Percentiles rank a stretch among this genome's conserved stretches.
Conservation (phyloP, 371 early-diverging fungal species). For the Globomyces sp. region DNA sequence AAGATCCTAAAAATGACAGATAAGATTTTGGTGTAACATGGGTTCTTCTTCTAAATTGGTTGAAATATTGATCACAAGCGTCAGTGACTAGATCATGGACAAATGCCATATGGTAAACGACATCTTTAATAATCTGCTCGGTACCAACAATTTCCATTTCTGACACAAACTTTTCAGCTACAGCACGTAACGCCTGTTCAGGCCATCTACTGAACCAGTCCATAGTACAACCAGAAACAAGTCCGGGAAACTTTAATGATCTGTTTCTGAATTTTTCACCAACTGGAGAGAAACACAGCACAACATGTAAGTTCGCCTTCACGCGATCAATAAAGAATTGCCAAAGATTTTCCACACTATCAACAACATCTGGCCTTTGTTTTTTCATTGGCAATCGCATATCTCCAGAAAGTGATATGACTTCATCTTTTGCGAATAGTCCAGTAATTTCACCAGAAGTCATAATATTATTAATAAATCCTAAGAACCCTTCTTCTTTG, state of each 20-base stretch:
- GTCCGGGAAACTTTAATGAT: slow-evolving; percentile 60
- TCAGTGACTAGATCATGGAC: slow-evolving; percentile 60
- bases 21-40: slow-evolving; percentile 65
- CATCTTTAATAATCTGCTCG: slow-evolving; percentile 50
- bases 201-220: slow-evolving; percentile 67
- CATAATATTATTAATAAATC: slow-evolving; percentile 61
- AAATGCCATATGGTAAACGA: slow-evolving; percentile 59
- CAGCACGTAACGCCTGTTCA: slow-evolving; percentile 55
- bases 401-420: slow-evolving; percentile 52
- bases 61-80: slow-evolving; percentile 57
- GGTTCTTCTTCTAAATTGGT: slow-evolving; percentile 57
- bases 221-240: slow-evolving; percentile 62
- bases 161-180: slow-evolving; percentile 55
- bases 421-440: slow-evolving; percentile 61
- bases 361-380: slow-evolving; percentile 48
- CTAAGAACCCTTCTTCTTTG: slow-evolving; percentile 61
- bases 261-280: slow-evolving; percentile 63
- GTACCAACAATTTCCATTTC: slow-evolving; percentile 57
- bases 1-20: slow-evolving; percentile 57
- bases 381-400: slow-evolving; percentile 54
- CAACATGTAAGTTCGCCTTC: slow-evolving; percentile 59
- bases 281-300: slow-evolving; percentile 64
- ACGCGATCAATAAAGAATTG: slow-evolving; percentile 63
- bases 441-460: slow-evolving; percentile 62
- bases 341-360: slow-evolving; percentile 61